Evolutionary conservation across 306 rosid genomes (phyloP).

Genomic region (Myrica gale): DNA sequence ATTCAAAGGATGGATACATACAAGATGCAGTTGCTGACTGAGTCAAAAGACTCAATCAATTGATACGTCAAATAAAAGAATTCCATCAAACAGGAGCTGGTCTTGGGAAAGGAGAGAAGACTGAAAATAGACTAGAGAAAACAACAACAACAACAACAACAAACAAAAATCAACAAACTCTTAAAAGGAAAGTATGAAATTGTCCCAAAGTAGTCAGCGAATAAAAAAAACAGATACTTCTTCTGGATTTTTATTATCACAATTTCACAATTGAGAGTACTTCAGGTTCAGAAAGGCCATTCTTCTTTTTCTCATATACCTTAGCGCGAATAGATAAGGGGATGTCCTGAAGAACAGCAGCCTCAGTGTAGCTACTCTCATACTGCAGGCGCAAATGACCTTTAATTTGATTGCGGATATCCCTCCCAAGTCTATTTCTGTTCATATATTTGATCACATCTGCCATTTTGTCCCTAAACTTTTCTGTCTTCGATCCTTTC

Average conservation of each 20-base stretch:
- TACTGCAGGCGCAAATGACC: slow-evolving; percentile 86
- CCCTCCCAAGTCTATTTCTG: slow-evolving; percentile 80
- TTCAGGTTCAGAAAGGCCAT: slow-evolving; percentile 12
- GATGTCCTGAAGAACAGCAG: slow-evolving; percentile 72
- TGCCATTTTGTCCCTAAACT: slow-evolving; percentile 88
- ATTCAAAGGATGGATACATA: neutral
- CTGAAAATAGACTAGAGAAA: neutral
- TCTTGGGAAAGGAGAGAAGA: neutral
- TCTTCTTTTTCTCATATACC: slow-evolving; percentile 44
- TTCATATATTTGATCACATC: slow-evolving; percentile 87
- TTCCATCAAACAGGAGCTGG: neutral
- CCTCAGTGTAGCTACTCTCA: slow-evolving; percentile 91
- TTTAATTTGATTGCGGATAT: slow-evolving; percentile 83
- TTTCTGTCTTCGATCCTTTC: slow-evolving; percentile 97
- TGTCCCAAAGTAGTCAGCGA: neutral
- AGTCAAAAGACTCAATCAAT: neutral
- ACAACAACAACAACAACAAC: neutral
- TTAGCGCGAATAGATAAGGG: slow-evolving; percentile 86
- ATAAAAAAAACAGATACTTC: slow-evolving; percentile 3
- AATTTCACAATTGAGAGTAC: neutral
- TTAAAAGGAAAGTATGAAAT: neutral
- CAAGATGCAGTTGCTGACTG: slow-evolving; percentile 1
- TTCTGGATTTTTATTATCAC: neutral
- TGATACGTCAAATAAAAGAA: neutral
- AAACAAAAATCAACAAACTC: neutral